phyloP scores from a whole-genome alignment of 2,329 filamentous ascomycete genomes.

The Cryphonectria japonica region DNA sequence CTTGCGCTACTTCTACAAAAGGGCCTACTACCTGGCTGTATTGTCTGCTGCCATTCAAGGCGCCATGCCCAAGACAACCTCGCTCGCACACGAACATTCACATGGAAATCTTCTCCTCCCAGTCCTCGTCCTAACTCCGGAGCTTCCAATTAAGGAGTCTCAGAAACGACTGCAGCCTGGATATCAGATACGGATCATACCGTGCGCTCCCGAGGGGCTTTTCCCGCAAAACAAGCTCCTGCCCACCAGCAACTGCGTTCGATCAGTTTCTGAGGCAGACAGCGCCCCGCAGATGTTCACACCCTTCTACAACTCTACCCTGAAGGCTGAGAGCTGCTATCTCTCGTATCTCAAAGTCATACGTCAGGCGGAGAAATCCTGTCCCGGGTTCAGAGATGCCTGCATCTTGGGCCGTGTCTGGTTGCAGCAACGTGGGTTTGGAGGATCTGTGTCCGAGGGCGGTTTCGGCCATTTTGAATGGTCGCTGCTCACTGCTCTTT shows the following conservation, averaged over 20 bases:
- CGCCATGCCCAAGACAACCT: constrained; percentile 55
- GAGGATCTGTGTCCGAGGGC: constrained; percentile 68
- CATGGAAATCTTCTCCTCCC: constrained; percentile 80
- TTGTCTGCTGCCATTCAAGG: constrained; percentile 72
- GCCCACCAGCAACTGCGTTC: constrained; percentile 71
- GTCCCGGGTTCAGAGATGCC: constrained; percentile 76
- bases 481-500: constrained; percentile 76
- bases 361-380: constrained; percentile 69
- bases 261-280: constrained; percentile 53
- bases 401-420: constrained; percentile 86
- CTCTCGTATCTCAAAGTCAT: constrained; percentile 76
- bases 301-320: constrained; percentile 85
- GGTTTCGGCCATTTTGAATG: constrained; percentile 96
- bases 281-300: constrained; percentile 53
- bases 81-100: constrained; percentile 66
- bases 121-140: constrained; percentile 52
- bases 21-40: constrained; percentile 88
- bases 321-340: constrained; percentile 77
- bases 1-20: constrained; percentile 91
- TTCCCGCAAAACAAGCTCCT: constrained; percentile 75
- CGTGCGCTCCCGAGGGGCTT: constrained; percentile 68
- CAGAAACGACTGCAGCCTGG: constrained; percentile 37
- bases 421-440: constrained; percentile 86
- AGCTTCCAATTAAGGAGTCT: constrained; percentile 32
- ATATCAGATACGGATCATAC: constrained; percentile 75